Evolutionary conservation across 805 yeast species (phyloP).

Genomic region (Brettanomyces sp.): DNA sequence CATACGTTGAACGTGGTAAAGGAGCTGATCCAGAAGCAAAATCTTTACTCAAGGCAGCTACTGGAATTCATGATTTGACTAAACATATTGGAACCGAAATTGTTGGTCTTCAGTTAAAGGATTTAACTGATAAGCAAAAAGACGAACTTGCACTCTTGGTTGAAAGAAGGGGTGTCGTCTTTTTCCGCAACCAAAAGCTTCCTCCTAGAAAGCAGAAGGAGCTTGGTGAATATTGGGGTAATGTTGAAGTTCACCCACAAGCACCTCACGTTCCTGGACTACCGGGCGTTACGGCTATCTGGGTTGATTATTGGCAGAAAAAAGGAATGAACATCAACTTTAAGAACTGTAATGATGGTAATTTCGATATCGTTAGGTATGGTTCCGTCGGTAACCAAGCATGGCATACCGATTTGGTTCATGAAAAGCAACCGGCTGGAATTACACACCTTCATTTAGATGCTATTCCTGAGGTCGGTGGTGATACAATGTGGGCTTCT

Average conservation of each 20-base stretch:
- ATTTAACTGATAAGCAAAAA: conserved; percentile 32
- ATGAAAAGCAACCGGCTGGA: conserved; percentile 49
- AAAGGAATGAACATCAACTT: conserved; percentile 14
- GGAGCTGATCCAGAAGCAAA: conserved; percentile 33
- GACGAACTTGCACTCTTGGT: conserved; percentile 39
- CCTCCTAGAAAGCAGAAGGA: conserved; percentile 33
- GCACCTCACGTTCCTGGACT: conserved; percentile 27
- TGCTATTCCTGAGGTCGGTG: conserved; percentile 42
- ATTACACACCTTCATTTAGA: conserved; percentile 45
- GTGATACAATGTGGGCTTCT: conserved; percentile 46
- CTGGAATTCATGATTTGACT: conserved; percentile 33
- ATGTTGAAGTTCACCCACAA: conserved; percentile 31
- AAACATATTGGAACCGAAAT: conserved; percentile 41
- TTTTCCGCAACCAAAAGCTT: conserved; percentile 39
- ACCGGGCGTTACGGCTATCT: conserved; percentile 31
- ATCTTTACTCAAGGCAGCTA: conserved; percentile 31
- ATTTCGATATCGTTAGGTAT: conserved; percentile 9
- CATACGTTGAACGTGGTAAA: conserved; percentile 26
- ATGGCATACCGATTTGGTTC: conserved; percentile 45
- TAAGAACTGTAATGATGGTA: conserved; percentile 11
- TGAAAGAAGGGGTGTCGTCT: conserved; percentile 43
- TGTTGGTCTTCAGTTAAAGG: conserved; percentile 36
- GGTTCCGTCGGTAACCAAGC: conserved; percentile 15
- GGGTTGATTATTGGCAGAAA: conserved; percentile 28
- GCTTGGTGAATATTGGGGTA: conserved; percentile 37